Base-by-base conservation (phyloP, 2,329 filamentous ascomycete genomes). In the Penicillium sp. region DNA sequence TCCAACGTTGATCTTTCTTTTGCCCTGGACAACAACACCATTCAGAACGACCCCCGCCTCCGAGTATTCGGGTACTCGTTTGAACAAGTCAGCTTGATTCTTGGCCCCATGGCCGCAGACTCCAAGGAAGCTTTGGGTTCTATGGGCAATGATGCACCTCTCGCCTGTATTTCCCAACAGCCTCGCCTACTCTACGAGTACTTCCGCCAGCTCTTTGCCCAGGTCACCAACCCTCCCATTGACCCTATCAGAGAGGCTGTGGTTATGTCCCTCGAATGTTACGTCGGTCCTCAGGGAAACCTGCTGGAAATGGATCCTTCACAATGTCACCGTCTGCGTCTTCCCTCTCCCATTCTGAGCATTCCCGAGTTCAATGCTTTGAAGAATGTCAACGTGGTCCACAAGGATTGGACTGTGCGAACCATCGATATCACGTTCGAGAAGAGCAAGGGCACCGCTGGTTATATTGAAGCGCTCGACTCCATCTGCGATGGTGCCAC, bases 181-280 rank as follows among this genome's bases (percentile, higher is more conserved):
- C 92, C 93, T 66, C 90, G 93, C 66, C 82, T 96, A 53, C 84
- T 97, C 21, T 96, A 90, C 75, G 93, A 97, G 76, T 97, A 97
- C 79, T 97, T 97, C 88, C 88, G 93, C 62, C 91, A 97, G 80
- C 87, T 97, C 43, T 97, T 97, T 75, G 93, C 93, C 10, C 93
- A 97, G 79, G 93, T 97, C 74, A 97, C 93, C 61, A 97, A 97
- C 77, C 93, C 93, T 66, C 93, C 93, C 15, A 97, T 97, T 71
- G 93, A 97, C 72, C 93, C 93, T 33, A 97, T 97, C 68, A 86
- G 93, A 76, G 93, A 97, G 82, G 93, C 93, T 29, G 94, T 97
- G 70, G 93, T 97, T 76, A 97, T 97, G 93, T 97, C 93, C 55
- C 80, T 97, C 41, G 93, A 96, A 73, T 96, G 93, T 70, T 97